These are phyloP conservation scores for Maudiozyma serrabonitensis DNA, from an alignment of 805 yeast genomes.

Conservation along the genomic window DNA sequence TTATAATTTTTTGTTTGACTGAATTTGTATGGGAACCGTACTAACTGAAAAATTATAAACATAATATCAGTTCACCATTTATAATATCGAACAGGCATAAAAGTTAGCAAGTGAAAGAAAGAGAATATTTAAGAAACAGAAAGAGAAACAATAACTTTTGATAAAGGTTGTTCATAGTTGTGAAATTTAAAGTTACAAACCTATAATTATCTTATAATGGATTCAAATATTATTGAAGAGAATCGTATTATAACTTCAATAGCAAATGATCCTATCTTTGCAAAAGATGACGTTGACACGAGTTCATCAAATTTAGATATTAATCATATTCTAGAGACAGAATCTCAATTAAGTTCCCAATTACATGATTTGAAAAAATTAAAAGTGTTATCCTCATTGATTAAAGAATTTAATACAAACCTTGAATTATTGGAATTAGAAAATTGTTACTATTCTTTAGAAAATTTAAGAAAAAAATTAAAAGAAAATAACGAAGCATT, in stretches of 20 bases:
- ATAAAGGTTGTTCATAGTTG: too few species aligned
- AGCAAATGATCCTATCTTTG: conserved; percentile 4
- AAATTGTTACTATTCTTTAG: conserved; percentile 26
- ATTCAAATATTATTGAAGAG: neutral
- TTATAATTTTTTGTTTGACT: too few species aligned
- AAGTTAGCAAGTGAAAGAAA: too few species aligned
- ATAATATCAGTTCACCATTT: too few species aligned
- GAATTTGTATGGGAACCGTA: too few species aligned
- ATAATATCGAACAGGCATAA: too few species aligned
- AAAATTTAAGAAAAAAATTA: conserved; percentile 18
- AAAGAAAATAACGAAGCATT: conserved; percentile 8
- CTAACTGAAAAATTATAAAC: too few species aligned
- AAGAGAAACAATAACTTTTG: too few species aligned
- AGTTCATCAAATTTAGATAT: neutral
- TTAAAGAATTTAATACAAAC: conserved; percentile 24
- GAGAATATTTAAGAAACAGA: too few species aligned
- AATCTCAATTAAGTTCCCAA: conserved; percentile 12
- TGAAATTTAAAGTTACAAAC: neutral
- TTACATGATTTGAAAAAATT: conserved; percentile 15
- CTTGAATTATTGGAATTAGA: conserved; percentile 23
- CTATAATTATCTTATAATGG: neutral
- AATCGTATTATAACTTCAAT: conserved; percentile 1
- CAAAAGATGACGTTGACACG: neutral
- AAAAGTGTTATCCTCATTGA: conserved; percentile 14
- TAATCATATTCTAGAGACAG: conserved; percentile 8